Conservation (phyloP, 2,329 filamentous ascomycete species). For the Diaporthe aspalathi region DNA sequence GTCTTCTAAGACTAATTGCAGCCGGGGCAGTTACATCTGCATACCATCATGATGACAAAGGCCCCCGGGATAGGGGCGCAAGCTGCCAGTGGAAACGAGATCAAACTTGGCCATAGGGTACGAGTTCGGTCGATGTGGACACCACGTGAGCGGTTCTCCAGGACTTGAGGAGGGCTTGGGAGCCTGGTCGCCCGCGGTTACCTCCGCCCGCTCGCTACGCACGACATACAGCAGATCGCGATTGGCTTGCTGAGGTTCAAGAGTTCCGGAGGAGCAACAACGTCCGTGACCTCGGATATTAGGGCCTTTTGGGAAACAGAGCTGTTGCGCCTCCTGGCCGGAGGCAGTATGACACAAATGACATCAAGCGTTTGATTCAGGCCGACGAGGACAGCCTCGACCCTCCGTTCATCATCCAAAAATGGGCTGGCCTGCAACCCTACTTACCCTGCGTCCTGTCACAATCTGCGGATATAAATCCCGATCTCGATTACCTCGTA, state of each 20-base stretch:
- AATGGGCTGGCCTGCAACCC: slow-evolving; percentile 13
- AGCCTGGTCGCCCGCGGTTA: slow-evolving; percentile 7
- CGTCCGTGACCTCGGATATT: slow-evolving; percentile 22
- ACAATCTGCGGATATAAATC: slow-evolving; percentile 38
- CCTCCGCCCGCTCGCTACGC: slow-evolving; percentile 9
- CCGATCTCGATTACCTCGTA: slow-evolving; percentile 38
- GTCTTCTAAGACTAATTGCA: background rate
- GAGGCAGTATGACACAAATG: background rate
- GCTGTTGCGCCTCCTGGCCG: slow-evolving; percentile 2
- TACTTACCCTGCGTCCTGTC: slow-evolving; percentile 30
- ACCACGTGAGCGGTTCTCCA: too few relatives aligned
- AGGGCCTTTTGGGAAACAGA: background rate
- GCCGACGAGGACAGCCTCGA: background rate
- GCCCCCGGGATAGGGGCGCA: background rate
- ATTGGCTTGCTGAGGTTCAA: slow-evolving; percentile 10
- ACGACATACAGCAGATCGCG: slow-evolving; percentile 10
- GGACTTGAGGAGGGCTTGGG: background rate
- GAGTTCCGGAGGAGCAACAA: slow-evolving; percentile 1
- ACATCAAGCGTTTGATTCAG: background rate
- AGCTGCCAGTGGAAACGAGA: background rate
- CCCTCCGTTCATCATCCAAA: background rate
- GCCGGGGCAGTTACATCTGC: background rate
- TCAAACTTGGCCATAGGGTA: background rate
- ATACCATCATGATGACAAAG: background rate
- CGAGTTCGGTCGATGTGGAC: background rate